Percentiles rank a stretch among this genome's conserved stretches.
Conservation (phyloP, 805 yeast species). For the Scheffersomyces coipomensis region DNA sequence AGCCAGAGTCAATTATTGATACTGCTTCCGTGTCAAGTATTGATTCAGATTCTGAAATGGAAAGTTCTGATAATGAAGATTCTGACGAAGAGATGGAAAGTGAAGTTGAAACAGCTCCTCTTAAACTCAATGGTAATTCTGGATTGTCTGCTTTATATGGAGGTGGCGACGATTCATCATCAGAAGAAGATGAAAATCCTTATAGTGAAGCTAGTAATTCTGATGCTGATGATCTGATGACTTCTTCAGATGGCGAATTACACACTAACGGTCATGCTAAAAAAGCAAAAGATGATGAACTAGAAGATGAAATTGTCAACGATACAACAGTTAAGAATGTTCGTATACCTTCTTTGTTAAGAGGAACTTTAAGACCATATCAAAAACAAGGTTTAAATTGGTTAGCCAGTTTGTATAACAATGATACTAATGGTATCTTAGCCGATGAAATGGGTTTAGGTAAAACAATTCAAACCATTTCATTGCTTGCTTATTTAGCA, state of each 20-base stretch:
- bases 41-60: slow-evolving; percentile 6
- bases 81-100: slow-evolving; percentile 9
- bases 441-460: slow-evolving; percentile 99
- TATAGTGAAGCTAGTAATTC: slow-evolving; percentile 9
- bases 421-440: slow-evolving; percentile 90
- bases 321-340: slow-evolving; percentile 57
- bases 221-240: slow-evolving; percentile 18
- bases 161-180: slow-evolving; percentile 13
- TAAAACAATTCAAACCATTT: slow-evolving; percentile 93
- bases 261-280: slow-evolving; percentile 5
- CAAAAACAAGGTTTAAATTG: slow-evolving; percentile 97
- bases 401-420: slow-evolving; percentile 91
- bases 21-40: slow-evolving; percentile 1
- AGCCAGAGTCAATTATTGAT: slow-evolving; percentile 6
- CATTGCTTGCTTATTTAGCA: slow-evolving; percentile 82
- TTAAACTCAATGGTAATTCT: slow-evolving; percentile 4
- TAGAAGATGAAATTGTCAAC: slow-evolving; percentile 32
- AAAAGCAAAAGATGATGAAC: slow-evolving; percentile 10
- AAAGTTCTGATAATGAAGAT: slow-evolving; percentile 3
- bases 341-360: slow-evolving; percentile 69
- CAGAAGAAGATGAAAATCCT: slow-evolving; percentile 16
- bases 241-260: slow-evolving; percentile 8
- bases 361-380: slow-evolving; percentile 84
- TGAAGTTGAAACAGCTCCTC: slow-evolving; percentile 10
- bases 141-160: slow-evolving; percentile 15